Evolutionary conservation across 2,329 filamentous ascomycete species (phyloP).

Genomic region (Colletotrichum scovillei): DNA sequence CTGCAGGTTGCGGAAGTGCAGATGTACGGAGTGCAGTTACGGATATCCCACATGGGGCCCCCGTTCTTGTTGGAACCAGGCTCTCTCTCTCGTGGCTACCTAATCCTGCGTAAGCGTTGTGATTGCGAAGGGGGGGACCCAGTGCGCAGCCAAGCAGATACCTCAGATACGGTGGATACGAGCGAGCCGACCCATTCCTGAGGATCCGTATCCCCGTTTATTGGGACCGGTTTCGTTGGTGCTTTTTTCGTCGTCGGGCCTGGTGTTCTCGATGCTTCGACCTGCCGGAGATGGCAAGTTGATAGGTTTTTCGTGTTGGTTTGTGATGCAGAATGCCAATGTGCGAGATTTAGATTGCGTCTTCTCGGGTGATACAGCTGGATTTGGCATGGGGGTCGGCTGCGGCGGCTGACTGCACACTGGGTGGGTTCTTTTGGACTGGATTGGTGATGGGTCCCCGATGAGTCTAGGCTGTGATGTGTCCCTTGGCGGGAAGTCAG

Average conservation of each 20-base stretch:
- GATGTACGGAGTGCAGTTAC: too few relatives aligned
- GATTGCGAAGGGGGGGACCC: background rate
- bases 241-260: too few relatives aligned
- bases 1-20: too few relatives aligned
- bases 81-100: too few relatives aligned
- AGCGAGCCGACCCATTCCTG: background rate
- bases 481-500: background rate
- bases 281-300: background rate
- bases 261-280: background rate
- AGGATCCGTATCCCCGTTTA: background rate
- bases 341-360: background rate
- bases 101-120: background rate
- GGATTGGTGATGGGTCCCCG: background rate
- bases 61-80: background rate
- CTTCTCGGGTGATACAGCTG: background rate
- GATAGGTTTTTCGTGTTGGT: background rate
- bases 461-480: background rate
- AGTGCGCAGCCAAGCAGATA: background rate
- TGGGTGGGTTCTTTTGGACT: background rate
- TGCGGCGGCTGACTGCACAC: background rate
- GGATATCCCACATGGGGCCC: background rate
- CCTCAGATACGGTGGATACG: background rate
- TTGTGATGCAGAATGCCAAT: background rate
- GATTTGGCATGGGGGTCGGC: background rate
- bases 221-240: background rate